Evolutionary conservation across 2,329 filamentous ascomycete genomes (phyloP).

Genomic region (Meredithiella fracta): DNA sequence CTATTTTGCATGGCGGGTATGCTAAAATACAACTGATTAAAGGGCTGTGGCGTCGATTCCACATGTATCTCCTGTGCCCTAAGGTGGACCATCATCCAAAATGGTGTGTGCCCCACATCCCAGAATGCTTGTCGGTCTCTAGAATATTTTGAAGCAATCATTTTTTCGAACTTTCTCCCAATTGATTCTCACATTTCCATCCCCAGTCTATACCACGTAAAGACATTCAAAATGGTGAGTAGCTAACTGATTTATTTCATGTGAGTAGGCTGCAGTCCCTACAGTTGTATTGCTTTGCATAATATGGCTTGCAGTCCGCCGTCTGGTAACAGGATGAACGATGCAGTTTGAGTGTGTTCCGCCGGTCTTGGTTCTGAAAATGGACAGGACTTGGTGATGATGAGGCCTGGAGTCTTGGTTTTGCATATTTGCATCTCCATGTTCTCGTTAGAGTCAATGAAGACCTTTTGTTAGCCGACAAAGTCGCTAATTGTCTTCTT

Average conservation of each 20-base stretch:
- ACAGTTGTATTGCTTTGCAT: slow-evolving; percentile 2
- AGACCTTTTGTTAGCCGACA: slow-evolving; percentile 59
- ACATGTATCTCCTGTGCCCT: not conserved
- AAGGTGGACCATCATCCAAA: not conserved
- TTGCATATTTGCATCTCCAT: slow-evolving; percentile 15
- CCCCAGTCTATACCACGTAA: slow-evolving; percentile 9
- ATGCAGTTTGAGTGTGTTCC: slow-evolving; percentile 12
- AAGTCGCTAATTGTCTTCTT: slow-evolving; percentile 86
- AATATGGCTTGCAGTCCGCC: slow-evolving; percentile 1
- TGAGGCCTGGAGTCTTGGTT: slow-evolving; percentile 13
- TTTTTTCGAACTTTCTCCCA: not conserved
- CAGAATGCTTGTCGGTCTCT: not conserved
- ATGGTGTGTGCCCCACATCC: slow-evolving; percentile 4
- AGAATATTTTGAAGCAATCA: slow-evolving; percentile 7
- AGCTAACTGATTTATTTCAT: slow-evolving; percentile 13
- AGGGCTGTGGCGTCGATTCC: not conserved
- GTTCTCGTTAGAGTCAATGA: slow-evolving; percentile 73
- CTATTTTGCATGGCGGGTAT: too few species aligned
- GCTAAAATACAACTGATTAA: not conserved
- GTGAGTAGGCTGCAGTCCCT: slow-evolving; percentile 9
- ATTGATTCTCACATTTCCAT: slow-evolving; percentile 4
- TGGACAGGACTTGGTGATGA: slow-evolving; percentile 12
- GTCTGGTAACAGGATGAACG: slow-evolving; percentile 6
- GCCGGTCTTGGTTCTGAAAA: slow-evolving; percentile 9
- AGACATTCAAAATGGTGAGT: slow-evolving; percentile 29